These are phyloP conservation scores for Xylariomycetidae sp. DNA, from an alignment of 2,329 filamentous ascomycete species.

Conservation along the genomic window DNA sequence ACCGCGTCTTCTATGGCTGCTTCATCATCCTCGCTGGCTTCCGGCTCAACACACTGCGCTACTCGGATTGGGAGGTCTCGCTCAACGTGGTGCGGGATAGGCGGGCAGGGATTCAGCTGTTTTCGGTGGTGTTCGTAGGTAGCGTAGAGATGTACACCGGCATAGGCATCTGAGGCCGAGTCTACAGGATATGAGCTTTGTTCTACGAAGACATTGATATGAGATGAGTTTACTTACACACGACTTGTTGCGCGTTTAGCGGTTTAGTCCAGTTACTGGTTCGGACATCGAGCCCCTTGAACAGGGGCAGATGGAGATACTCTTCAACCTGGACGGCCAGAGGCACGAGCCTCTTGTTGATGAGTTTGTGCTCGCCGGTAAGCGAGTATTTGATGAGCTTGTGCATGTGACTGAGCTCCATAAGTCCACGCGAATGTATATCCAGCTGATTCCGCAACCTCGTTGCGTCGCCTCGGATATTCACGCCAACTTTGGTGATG, in stretches of 20 bases:
- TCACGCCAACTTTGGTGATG: conserved; percentile 72
- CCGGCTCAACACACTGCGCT: conserved; percentile 36
- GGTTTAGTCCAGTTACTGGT: conserved; percentile 66
- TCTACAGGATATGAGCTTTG: conserved; percentile 40
- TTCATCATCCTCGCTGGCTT: conserved; percentile 23
- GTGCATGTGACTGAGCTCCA: conserved; percentile 81
- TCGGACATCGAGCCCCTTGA: conserved; percentile 65
- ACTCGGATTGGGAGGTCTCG: conserved; percentile 56
- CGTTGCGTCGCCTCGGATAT: conserved; percentile 64
- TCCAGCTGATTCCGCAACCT: conserved; percentile 61
- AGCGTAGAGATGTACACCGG: conserved; percentile 66
- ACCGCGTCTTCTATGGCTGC: conserved; percentile 24
- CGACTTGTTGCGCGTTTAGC: conserved; percentile 59
- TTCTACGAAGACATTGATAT: conserved; percentile 6
- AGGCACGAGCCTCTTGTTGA: conserved; percentile 62
- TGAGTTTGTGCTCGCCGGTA: conserved; percentile 40
- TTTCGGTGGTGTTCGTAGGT: conserved; percentile 63
- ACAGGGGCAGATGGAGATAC: conserved; percentile 65
- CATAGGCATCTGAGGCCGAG: conserved; percentile 79
- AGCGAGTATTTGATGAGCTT: conserved; percentile 65
- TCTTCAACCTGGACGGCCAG: conserved; percentile 66
- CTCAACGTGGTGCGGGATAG: conserved; percentile 63
- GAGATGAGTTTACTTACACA: conserved; percentile 48
- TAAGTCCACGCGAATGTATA: conserved; percentile 58
- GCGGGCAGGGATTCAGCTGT: conserved; percentile 62